Evolutionary conservation across 2,329 filamentous ascomycete genomes (phyloP).

Genomic region (Ophiosphaerella herpotricha): DNA sequence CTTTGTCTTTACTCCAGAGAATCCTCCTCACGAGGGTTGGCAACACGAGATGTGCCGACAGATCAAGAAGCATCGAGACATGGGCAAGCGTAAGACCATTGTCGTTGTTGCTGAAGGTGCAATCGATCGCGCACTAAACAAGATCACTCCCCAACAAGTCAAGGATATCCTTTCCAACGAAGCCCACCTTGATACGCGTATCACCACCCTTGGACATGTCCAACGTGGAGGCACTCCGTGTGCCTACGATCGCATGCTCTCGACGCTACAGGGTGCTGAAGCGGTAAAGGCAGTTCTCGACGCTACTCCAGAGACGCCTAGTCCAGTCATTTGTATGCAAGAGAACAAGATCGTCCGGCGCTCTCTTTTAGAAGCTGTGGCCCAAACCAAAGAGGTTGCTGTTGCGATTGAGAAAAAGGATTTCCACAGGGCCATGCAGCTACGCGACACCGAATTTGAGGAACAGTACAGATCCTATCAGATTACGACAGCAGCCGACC

Average conservation of each 20-base stretch:
- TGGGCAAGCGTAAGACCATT: constrained; percentile 96
- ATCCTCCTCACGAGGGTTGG: constrained; percentile 86
- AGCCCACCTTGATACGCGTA: constrained; percentile 84
- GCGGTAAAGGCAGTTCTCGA: constrained; percentile 41
- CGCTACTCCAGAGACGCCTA: constrained; percentile 79
- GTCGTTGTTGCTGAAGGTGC: constrained; percentile 97
- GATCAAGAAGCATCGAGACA: constrained; percentile 70
- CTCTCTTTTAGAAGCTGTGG: constrained; percentile 85
- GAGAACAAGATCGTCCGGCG: constrained; percentile 97
- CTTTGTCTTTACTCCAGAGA: constrained; percentile 96
- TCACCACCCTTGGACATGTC: constrained; percentile 96
- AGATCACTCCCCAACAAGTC: constrained; percentile 79
- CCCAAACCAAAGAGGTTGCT: constrained; percentile 82
- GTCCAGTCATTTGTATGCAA: constrained; percentile 92
- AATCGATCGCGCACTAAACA: constrained; percentile 69
- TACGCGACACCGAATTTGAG: constrained; percentile 90
- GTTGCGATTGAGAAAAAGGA: constrained; percentile 82
- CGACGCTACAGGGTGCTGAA: constrained; percentile 73
- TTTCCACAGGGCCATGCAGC: constrained; percentile 83
- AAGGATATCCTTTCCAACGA: constrained; percentile 85
- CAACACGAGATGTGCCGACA: constrained; percentile 53
- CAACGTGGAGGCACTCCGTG: constrained; percentile 92
- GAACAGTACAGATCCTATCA: constrained; percentile 91
- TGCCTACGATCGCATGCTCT: constrained; percentile 91
- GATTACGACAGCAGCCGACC: constrained; percentile 83